Percentiles rank a stretch among this genome's conserved stretches.
Conservation (phyloP, 108 stramenopile genomes). For the Fragilariopsis cylindrus region DNA sequence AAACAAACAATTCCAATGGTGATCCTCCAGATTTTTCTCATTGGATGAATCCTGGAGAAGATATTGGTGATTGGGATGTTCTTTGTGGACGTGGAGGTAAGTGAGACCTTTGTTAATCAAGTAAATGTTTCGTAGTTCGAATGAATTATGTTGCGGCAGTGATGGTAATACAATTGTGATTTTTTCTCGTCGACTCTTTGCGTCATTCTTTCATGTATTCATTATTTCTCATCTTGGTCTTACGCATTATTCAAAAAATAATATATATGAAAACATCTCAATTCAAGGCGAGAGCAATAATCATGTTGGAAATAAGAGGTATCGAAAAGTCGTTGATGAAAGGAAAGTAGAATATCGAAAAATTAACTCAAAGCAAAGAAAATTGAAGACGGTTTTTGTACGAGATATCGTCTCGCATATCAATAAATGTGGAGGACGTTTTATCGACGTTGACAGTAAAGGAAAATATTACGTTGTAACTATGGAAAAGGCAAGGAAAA, state of each 20-base stretch:
- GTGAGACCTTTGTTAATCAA: not conserved
- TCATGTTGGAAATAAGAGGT: conserved; percentile 32
- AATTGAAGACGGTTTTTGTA: conserved; percentile 34
- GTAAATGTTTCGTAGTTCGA: no score
- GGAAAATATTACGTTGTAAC: conserved; percentile 33
- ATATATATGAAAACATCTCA: not conserved
- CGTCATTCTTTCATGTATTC: not conserved
- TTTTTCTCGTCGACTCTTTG: not conserved
- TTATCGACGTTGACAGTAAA: conserved; percentile 24
- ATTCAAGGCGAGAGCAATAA: conserved; percentile 28
- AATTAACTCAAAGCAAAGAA: conserved; percentile 34
- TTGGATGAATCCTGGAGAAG: conserved; percentile 24
- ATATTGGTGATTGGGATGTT: conserved; percentile 36
- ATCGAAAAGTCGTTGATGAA: conserved; percentile 30
- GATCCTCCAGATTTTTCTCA: conserved; percentile 34
- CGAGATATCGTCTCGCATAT: conserved; percentile 31
- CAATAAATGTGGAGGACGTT: conserved; percentile 31
- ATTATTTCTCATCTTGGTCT: not conserved
- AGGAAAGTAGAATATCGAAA: conserved; percentile 30
- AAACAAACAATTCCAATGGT: not conserved
- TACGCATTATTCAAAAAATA: not conserved
- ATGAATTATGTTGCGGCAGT: no score
- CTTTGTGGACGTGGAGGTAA: conserved; percentile 36
- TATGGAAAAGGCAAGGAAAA: conserved; percentile 36
- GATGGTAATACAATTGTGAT: not conserved